phyloP scores from a whole-genome alignment of 305 asterid species.

The Fraxinus xanthoxyloides region DNA sequence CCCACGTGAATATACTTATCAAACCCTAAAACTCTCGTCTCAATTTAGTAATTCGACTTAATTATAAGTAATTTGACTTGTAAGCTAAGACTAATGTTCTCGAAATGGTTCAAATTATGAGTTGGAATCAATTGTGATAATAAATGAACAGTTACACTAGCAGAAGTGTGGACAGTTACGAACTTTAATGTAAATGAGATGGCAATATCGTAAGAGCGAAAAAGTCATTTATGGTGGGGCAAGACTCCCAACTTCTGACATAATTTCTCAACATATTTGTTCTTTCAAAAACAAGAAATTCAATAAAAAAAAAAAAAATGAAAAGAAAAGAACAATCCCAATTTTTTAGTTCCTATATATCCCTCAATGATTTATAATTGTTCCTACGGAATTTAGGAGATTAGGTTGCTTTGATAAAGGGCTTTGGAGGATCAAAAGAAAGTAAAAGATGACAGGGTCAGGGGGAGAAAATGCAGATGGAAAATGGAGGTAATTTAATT shows the following conservation, averaged over 20 bases:
- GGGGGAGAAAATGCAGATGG: conserved; percentile 31
- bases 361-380: not conserved
- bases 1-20: not conserved
- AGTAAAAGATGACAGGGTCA: conserved; percentile 21
- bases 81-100: not conserved
- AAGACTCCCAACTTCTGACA: not conserved
- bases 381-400: not conserved
- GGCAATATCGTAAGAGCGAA: not conserved
- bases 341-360: not conserved
- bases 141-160: not conserved
- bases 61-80: not conserved
- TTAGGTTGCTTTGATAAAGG: conserved; percentile 6
- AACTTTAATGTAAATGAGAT: not conserved
- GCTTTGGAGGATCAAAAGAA: not conserved
- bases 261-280: not conserved
- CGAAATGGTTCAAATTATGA: not conserved
- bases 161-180: not conserved
- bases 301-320: not conserved
- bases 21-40: not conserved
- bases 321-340: not conserved
- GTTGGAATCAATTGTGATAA: not conserved
- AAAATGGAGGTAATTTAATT: conserved; percentile 23
- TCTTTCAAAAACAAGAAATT: not conserved
- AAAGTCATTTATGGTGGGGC: not conserved
- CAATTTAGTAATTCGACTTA: not conserved